Percentiles rank a stretch among this genome's conserved stretches.
Evolutionary conservation across 2,329 filamentous ascomycete species (phyloP).

Genomic region (Eutypa lata): DNA sequence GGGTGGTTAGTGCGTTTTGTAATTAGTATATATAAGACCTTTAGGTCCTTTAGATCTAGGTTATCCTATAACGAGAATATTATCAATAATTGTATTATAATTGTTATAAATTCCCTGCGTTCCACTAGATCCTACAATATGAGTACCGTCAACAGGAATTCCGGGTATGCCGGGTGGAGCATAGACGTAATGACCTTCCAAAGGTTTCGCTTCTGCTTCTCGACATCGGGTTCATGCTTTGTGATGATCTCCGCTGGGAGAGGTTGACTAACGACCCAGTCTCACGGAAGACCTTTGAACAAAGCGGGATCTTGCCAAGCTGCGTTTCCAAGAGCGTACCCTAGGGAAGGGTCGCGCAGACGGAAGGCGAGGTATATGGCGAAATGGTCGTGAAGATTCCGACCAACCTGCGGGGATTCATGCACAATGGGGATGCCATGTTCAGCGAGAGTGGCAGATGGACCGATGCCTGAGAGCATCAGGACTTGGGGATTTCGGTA

Average conservation of each 20-base stretch:
- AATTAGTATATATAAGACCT: no score
- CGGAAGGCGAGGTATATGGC: constrained; percentile 20
- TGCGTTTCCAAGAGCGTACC: constrained; percentile 20
- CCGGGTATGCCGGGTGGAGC: constrained; percentile 17
- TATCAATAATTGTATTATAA: no score
- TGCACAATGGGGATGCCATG: constrained; percentile 31
- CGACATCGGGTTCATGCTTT: constrained; percentile 8
- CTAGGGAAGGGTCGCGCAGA: constrained; percentile 20
- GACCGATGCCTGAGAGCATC: constrained; percentile 33
- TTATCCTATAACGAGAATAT: no score
- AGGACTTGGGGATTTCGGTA: constrained; percentile 31
- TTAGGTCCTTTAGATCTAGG: no score
- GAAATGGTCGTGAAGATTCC: constrained; percentile 25
- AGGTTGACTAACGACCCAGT: constrained; percentile 18
- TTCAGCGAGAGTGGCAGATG: constrained; percentile 22
- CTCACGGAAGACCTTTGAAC: constrained; percentile 19
- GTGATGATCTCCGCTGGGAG: constrained; percentile 12
- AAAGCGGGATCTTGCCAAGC: constrained; percentile 17
- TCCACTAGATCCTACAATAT: no score
- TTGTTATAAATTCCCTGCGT: no score
- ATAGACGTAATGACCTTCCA: constrained; percentile 20
- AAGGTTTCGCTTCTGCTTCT: constrained; percentile 10
- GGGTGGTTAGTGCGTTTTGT: no score
- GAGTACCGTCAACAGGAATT: constrained; percentile 16
- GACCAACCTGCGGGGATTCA: constrained; percentile 24